Percentiles rank a stretch among this genome's conserved stretches.
Conservation (phyloP, 2,329 filamentous ascomycete genomes). For the Venturia effusa region DNA sequence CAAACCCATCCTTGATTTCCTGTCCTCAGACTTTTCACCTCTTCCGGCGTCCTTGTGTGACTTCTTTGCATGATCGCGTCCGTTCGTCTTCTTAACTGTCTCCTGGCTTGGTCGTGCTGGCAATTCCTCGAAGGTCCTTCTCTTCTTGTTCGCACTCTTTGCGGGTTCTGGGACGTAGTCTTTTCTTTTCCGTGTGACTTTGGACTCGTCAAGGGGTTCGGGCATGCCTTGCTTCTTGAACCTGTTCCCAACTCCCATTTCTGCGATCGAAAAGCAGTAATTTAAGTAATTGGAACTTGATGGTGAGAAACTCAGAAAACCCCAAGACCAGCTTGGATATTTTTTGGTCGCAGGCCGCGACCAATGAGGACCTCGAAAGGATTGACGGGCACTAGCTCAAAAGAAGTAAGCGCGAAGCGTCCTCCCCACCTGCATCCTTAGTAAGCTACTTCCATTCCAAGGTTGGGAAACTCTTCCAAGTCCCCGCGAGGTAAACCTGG, state of each 20-base stretch:
- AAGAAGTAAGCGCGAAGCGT: background rate
- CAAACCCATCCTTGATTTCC: slow-evolving; percentile 19
- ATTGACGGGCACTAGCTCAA: background rate
- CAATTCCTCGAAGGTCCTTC: slow-evolving; percentile 20
- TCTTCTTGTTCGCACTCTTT: slow-evolving; percentile 29
- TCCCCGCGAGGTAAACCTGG: background rate
- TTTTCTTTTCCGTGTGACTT: slow-evolving; percentile 81
- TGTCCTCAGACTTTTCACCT: slow-evolving; percentile 23
- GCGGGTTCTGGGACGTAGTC: slow-evolving; percentile 34
- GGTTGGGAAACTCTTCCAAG: too few species aligned
- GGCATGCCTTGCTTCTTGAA: slow-evolving; percentile 95
- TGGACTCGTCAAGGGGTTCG: slow-evolving; percentile 62
- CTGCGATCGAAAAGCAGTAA: slow-evolving; percentile 18
- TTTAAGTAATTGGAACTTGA: background rate
- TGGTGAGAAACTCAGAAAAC: background rate
- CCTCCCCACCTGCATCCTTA: background rate
- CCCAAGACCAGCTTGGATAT: background rate
- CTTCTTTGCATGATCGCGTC: slow-evolving; percentile 20
- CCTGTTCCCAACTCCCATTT: slow-evolving; percentile 80
- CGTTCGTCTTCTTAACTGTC: slow-evolving; percentile 17
- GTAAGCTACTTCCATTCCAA: too few species aligned
- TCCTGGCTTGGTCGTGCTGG: slow-evolving; percentile 17
- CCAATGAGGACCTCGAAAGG: background rate
- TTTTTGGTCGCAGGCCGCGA: background rate
- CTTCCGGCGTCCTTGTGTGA: slow-evolving; percentile 21